These are phyloP conservation scores for Fragilaria radians DNA, from an alignment of 108 stramenopile genomes.

Conservation along the genomic window DNA sequence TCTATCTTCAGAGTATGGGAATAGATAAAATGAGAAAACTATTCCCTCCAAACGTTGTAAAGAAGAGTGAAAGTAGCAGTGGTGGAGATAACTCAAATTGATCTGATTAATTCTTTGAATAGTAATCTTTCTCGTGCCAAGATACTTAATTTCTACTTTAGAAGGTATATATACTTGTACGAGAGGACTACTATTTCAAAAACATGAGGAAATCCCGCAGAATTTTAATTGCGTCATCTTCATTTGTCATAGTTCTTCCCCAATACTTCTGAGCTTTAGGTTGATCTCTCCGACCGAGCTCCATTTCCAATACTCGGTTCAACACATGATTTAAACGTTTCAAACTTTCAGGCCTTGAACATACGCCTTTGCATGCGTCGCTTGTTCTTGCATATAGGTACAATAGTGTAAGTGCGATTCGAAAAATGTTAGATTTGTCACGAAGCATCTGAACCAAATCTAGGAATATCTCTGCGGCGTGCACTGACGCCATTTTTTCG, in stretches of 20 bases:
- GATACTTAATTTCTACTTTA: too few relatives aligned
- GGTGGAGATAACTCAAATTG: constrained; percentile 9
- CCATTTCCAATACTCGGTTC: background rate
- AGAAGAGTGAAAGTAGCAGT: background rate
- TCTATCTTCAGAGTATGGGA: constrained; percentile 40
- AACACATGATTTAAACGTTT: constrained; percentile 32
- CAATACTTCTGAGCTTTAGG: background rate
- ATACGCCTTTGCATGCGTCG: background rate
- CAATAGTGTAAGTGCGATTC: background rate
- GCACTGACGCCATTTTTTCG: constrained; percentile 31
- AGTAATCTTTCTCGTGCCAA: background rate
- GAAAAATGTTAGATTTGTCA: constrained; percentile 65
- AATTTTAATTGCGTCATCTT: background rate
- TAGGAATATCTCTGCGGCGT: constrained; percentile 48
- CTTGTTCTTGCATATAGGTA: background rate
- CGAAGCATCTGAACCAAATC: constrained; percentile 87
- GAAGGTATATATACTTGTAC: too few relatives aligned
- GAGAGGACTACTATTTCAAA: background rate
- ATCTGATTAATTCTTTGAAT: background rate
- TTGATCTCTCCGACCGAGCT: background rate
- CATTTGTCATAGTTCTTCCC: background rate
- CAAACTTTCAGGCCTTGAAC: constrained; percentile 21
- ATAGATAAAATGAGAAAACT: constrained; percentile 49
- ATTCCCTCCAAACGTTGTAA: constrained; percentile 31
- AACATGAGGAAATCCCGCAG: background rate